phyloP scores from a whole-genome alignment of 176 grass and related monocot species.

The Aegilops speltoides region DNA sequence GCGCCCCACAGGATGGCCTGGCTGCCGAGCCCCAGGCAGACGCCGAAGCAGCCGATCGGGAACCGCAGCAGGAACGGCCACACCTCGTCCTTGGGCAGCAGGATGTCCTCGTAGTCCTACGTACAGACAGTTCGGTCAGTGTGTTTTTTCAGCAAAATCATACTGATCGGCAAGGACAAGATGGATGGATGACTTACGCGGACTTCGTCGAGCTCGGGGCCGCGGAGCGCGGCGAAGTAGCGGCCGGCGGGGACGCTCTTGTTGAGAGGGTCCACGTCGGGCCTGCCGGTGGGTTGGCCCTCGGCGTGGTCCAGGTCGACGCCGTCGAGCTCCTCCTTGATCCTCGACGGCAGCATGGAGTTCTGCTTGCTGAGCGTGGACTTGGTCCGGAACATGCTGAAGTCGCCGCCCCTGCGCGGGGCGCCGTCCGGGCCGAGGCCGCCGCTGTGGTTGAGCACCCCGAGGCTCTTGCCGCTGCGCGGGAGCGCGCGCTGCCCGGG shows the following conservation, averaged over 20 bases:
- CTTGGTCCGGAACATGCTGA: constrained; percentile 96
- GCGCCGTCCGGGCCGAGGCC: constrained; percentile 15
- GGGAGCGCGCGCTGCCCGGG: constrained; percentile 39
- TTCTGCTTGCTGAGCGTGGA: constrained; percentile 85
- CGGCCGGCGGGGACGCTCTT: constrained; percentile 83
- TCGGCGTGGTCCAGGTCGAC: constrained; percentile 49
- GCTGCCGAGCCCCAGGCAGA: constrained; percentile 84
- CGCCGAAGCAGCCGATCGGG: constrained; percentile 90
- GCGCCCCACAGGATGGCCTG: constrained; percentile 95
- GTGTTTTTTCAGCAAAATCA: background rate
- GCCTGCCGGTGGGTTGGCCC: constrained; percentile 24
- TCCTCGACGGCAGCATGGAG: constrained; percentile 60
- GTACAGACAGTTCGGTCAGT: background rate
- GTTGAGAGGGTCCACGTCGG: constrained; percentile 63
- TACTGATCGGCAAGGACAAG: too few species aligned
- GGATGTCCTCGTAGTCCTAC: constrained; percentile 89
- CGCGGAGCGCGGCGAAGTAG: constrained; percentile 94
- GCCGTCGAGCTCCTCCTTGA: constrained; percentile 53
- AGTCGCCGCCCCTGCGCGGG: constrained; percentile 63
- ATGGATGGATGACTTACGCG: constrained; percentile 45
- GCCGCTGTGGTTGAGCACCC: constrained; percentile 43
- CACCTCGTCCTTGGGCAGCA: constrained; percentile 87
- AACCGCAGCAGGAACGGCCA: constrained; percentile 98
- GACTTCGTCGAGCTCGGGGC: constrained; percentile 97
- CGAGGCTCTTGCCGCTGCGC: constrained; percentile 85